Percentiles rank a stretch among this genome's conserved stretches.
These are phyloP conservation scores for Lipomyces chichibuensis DNA, from an alignment of 805 yeast genomes.

Conservation along the genomic window DNA sequence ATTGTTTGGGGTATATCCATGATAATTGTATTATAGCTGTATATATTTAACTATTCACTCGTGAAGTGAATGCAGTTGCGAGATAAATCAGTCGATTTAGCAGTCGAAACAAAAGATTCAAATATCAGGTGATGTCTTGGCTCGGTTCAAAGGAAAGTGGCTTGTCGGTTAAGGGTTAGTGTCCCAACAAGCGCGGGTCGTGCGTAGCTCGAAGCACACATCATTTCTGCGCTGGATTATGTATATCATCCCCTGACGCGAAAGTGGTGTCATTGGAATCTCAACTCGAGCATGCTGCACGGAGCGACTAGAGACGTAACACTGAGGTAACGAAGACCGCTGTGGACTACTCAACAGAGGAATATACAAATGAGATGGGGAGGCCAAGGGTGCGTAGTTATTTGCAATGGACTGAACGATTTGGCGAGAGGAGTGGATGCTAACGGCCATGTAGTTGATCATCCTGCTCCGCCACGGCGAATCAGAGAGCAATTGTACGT, in stretches of 20 bases:
- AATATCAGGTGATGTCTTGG: no score
- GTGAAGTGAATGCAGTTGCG: no score
- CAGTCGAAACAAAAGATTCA: no score
- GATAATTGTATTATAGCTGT: neutral
- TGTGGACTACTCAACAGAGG: neutral
- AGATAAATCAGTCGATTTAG: no score
- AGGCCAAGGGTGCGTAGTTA: slow-evolving; percentile 24
- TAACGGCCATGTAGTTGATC: slow-evolving; percentile 55
- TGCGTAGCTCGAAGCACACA: no score
- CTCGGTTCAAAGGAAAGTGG: no score
- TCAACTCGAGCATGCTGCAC: neutral
- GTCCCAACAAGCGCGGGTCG: no score
- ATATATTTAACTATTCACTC: neutral
- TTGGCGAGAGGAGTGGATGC: neutral
- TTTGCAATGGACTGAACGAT: neutral
- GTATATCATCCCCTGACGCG: no score
- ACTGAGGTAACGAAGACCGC: neutral
- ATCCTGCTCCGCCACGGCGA: slow-evolving; percentile 89
- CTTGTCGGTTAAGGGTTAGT: no score
- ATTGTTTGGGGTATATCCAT: neutral
- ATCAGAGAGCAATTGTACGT: slow-evolving; percentile 74
- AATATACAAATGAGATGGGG: slow-evolving; percentile 14
- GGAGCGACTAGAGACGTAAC: neutral
- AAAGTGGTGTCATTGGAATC: no score
- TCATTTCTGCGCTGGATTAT: no score